These are phyloP conservation scores for Cicer bijugum DNA, from an alignment of 306 rosid genomes.

Conservation along the genomic window DNA sequence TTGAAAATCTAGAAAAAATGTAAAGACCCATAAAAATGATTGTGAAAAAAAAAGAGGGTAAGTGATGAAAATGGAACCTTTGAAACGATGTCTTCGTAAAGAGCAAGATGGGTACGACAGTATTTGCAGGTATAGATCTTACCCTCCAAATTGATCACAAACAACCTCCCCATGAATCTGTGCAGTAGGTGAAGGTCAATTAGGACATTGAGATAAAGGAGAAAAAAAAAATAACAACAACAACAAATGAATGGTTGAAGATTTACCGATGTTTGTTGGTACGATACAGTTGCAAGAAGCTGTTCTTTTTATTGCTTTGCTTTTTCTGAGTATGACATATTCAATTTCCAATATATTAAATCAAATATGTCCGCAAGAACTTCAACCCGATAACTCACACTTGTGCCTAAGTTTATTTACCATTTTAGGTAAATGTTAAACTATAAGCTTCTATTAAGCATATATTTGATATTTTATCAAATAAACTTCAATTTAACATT, in stretches of 20 bases:
- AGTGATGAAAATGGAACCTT: conserved; percentile 56
- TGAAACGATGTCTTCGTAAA: conserved; percentile 66
- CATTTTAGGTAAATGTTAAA: too few species aligned
- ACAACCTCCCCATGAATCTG: conserved; percentile 75
- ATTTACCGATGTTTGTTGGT: conserved; percentile 49
- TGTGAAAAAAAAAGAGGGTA: conserved; percentile 15
- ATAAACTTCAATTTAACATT: too few species aligned
- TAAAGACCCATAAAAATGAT: conserved; percentile 11
- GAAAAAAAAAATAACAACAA: background rate
- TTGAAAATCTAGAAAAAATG: conserved; percentile 8
- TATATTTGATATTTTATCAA: too few species aligned
- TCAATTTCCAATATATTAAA: too few species aligned
- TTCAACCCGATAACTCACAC: too few species aligned
- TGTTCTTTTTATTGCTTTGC: conserved; percentile 46
- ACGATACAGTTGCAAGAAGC: conserved; percentile 52
- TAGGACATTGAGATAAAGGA: background rate
- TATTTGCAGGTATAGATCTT: conserved; percentile 80
- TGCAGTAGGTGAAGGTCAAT: background rate
- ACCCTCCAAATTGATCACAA: conserved; percentile 75
- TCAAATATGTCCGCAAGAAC: too few species aligned
- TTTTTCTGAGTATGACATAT: too few species aligned
- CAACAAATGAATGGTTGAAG: conserved; percentile 41
- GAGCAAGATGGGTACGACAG: conserved; percentile 82
- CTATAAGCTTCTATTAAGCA: too few species aligned
- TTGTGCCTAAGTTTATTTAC: too few species aligned